These are phyloP conservation scores for Agaricales sp. DNA, from an alignment of 1,284 basidiomycete species.

Conservation along the genomic window DNA sequence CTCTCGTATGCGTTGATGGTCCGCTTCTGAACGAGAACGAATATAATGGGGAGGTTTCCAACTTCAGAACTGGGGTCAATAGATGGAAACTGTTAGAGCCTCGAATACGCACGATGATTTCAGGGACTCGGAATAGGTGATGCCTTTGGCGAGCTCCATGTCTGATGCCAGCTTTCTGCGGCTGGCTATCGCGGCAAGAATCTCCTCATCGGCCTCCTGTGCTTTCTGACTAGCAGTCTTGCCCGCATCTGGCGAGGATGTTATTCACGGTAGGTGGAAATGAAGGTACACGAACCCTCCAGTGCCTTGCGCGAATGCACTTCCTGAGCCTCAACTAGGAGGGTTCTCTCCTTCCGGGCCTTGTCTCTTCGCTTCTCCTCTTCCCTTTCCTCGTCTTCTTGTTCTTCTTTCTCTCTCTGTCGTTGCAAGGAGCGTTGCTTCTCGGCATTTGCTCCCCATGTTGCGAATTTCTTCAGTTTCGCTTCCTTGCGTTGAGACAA, in stretches of 20 bases:
- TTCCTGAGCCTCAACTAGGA: conserved; percentile 87
- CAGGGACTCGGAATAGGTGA: conserved; percentile 81
- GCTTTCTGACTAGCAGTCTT: conserved; percentile 79
- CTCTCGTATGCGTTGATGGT: conserved; percentile 72
- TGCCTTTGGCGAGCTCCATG: conserved; percentile 88
- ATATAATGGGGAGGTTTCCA: conserved; percentile 89
- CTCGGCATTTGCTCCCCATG: conserved; percentile 45
- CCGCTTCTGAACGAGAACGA: conserved; percentile 54
- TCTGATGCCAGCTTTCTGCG: conserved; percentile 87
- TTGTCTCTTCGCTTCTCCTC: conserved; percentile 67
- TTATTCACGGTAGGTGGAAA: conserved; percentile 1
- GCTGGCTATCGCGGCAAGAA: conserved; percentile 86
- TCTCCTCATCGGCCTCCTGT: conserved; percentile 83
- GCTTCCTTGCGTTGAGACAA: conserved; percentile 79
- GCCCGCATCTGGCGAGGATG: conserved; percentile 52
- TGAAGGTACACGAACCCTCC: conserved; percentile 48
- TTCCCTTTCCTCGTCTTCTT: conserved; percentile 66
- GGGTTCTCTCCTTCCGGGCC: conserved; percentile 71
- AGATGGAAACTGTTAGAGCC: not conserved
- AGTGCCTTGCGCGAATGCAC: conserved; percentile 74
- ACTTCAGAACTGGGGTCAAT: conserved; percentile 27
- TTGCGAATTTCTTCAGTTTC: conserved; percentile 67
- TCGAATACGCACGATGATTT: conserved; percentile 56
- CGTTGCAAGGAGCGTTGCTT: conserved; percentile 41
- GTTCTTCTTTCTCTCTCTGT: conserved; percentile 54